A percentile compares a stretch with the other conserved stretches of the same genome.
These are phyloP conservation scores for Emiliania huxleyi DNA, from an alignment of 78 protist genomes.

Conservation along the genomic window DNA sequence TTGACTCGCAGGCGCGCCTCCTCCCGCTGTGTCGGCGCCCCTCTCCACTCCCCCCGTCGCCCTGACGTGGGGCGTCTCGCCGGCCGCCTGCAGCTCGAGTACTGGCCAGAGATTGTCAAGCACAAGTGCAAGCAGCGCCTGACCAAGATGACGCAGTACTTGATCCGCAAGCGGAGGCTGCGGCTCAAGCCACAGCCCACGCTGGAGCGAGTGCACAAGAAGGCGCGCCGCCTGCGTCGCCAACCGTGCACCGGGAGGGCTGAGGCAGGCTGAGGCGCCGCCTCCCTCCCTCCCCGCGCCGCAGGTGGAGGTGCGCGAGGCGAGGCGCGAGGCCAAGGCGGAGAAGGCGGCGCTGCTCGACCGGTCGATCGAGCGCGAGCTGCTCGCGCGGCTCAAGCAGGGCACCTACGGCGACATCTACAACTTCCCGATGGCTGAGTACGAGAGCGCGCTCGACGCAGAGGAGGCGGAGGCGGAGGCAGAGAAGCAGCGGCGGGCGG, in stretches of 20 bases:
- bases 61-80: too few relatives aligned
- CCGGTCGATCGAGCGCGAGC: constrained; percentile 77
- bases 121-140: constrained; percentile 86
- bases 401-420: constrained; percentile 83
- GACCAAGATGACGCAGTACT: constrained; percentile 86
- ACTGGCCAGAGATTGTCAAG: constrained; percentile 81
- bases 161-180: constrained; percentile 88
- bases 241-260: too few relatives aligned
- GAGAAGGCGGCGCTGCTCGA: constrained; percentile 85
- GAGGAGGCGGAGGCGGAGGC: neutral
- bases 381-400: constrained; percentile 72
- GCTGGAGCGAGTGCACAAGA: neutral
- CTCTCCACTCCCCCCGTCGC: too few relatives aligned
- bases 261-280: too few relatives aligned
- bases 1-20: too few relatives aligned
- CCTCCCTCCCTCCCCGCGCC: too few relatives aligned
- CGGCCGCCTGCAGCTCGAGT: constrained; percentile 73
- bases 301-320: constrained; percentile 74
- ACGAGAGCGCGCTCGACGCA: constrained; percentile 36
- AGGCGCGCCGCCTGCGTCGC: neutral
- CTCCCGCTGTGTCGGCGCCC: too few relatives aligned
- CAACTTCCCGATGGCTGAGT: constrained; percentile 64
- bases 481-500: neutral
- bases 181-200: constrained; percentile 53
- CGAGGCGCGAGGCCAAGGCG: constrained; percentile 67